Base-by-base conservation (phyloP, 2,329 filamentous ascomycete genomes). In the Fusarium austroafricanum region DNA sequence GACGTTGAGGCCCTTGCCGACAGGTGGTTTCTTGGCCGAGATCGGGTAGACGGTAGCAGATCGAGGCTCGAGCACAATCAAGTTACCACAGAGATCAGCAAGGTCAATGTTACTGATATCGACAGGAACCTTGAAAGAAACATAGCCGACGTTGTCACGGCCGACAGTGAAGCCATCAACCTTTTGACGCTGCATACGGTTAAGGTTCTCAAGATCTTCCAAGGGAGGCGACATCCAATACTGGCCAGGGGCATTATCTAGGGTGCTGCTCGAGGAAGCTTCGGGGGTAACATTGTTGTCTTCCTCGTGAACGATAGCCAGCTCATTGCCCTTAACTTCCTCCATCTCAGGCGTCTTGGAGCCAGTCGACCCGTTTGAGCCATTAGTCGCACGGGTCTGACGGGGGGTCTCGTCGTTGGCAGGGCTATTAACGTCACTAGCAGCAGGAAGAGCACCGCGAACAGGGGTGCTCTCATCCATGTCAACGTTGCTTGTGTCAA, bases 1-100 rank as follows among this genome's bases (percentile, higher is more conserved):
- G 10, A 97, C 93, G 74, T 99, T 99, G 67, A 99, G 85, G 8
- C 93, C 95, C 75, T 94, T 93, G 59, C 96, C 96, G 59, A 90
- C 86, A 1, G 91, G 86, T 17, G 96, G 94, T 80, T 97, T 99
- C 75, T 89, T 89, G 7, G 86, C 85, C 39, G 89, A 83, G 43
- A 91, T 86, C 6, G 88, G 90, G 75, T 99, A 99, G 10, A 98
- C 96, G 1, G 95, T 97, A 23, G 93, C 93, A 10, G 90, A 91
- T 35, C 96, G 92, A 49, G 90, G 86, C 42, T 88, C 86, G 47
- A 98, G 87, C 52, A 89, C 84, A 35, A 98, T 92, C 71, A 97
- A 90, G 26, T 85, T 87, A 46, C 87, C 92, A 50, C 88, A 91
- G 23, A 99, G 86, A n/a, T 92, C 87, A 68, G 97, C 92, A 3